Base-by-base conservation (phyloP, 2,329 filamentous ascomycete genomes). In the Xylariaceae sp. region DNA sequence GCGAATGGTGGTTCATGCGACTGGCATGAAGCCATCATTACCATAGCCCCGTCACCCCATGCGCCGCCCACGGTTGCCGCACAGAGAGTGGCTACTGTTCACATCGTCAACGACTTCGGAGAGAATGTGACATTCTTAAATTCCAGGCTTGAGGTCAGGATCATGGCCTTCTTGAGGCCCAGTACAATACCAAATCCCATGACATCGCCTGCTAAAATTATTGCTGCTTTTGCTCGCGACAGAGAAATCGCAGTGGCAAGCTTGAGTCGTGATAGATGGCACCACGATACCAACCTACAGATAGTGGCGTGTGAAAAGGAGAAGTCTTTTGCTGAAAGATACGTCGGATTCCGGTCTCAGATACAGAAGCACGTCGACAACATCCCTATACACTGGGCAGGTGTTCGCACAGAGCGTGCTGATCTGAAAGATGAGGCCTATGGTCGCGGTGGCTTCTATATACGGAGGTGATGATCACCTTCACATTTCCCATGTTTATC, bases 1-100 rank as follows among this genome's bases (percentile, higher is more conserved):
- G 62, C 68, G 2, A 73, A 75, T 2, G 69, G 69, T 2, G 54
- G 75, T 1, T 71, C 75, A 0, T 60, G 70, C 2, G 74, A 78
- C 37, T 89, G 87, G 87, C 76, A 81, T 61, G 80, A 85, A 65
- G 77, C 79, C 2, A 74, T 89, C 9, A 77, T 89, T 52, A 82
- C 80, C 0, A 76, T 86, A 15, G 78, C 79, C 0, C 81, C 82
- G 0, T 74, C 79, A 0, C 76, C 78, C 1, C 75, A 80, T 37
- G 73, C 76, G 0, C 66, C 75, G 0, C 76, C 80, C 0, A 74
- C 74, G 0, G 74, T 86, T 0, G 77, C 80, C 0, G 74, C 76
- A 2, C 77, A 77, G 53, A 82, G 81, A 23, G 73, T 73, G n/a
- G 80, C 82, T n/a, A 70, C 73, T 0, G 78, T 83, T 0, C 79